Conservation (phyloP, 139 green algal genomes). For the Pleodorina starrii region DNA sequence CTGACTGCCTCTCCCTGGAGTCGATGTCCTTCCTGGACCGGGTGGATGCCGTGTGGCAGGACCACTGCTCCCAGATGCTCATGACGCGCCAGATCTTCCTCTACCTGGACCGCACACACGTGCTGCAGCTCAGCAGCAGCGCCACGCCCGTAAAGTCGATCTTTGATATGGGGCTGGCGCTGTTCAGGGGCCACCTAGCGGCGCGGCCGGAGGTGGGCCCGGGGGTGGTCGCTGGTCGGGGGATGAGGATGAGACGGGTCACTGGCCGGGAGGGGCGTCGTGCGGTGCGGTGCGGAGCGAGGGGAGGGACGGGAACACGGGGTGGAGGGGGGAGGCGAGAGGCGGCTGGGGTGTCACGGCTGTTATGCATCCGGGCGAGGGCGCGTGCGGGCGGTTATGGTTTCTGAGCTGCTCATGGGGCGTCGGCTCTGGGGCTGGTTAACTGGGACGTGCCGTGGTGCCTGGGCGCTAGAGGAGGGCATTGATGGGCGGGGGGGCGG, state of each 20-base stretch:
- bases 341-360: background rate
- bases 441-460: no score
- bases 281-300: background rate
- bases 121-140: conserved; percentile 71
- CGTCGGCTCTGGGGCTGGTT: no score
- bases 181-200: conserved; percentile 88
- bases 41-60: conserved; percentile 80
- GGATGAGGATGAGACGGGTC: no score
- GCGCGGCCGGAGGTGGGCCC: conserved; percentile 67
- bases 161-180: conserved; percentile 95
- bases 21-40: conserved; percentile 82
- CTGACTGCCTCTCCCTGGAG: conserved; percentile 62
- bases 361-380: no score
- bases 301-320: background rate
- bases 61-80: conserved; percentile 90
- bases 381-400: no score
- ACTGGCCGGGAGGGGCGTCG: no score
- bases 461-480: no score
- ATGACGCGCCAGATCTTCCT: conserved; percentile 96
- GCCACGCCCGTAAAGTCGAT: conserved; percentile 75
- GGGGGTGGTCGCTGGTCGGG: background rate
- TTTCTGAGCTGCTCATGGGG: no score
- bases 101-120: conserved; percentile 96
- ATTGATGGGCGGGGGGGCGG: no score
- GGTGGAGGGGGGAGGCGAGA: background rate